A percentile compares a stretch with the other conserved stretches of the same genome.
These are phyloP conservation scores for Paramecium primaurelia DNA, from an alignment of 73 alveolate genomes.

Conservation along the genomic window DNA sequence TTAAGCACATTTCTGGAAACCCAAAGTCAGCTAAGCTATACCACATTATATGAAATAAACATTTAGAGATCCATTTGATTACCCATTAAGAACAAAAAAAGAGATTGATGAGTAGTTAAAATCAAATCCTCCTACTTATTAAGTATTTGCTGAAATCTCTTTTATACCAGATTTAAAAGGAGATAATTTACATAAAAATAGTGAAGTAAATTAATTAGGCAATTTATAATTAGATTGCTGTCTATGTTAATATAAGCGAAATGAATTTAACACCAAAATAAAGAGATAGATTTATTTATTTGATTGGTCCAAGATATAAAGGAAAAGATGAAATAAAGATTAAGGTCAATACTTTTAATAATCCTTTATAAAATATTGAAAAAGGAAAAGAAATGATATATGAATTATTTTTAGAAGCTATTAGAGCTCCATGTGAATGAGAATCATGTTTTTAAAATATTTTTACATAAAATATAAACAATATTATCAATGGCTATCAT, in stretches of 20 bases:
- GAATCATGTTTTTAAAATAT: background rate
- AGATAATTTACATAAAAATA: background rate
- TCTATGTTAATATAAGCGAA: slow-evolving; percentile 44
- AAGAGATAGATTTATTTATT: slow-evolving; percentile 56
- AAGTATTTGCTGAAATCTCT: slow-evolving; percentile 3
- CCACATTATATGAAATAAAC: slow-evolving; percentile 53
- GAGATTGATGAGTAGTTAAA: slow-evolving; percentile 43
- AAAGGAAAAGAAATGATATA: slow-evolving; percentile 58
- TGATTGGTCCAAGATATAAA: slow-evolving; percentile 66
- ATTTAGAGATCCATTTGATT: slow-evolving; percentile 66
- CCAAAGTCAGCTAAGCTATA: slow-evolving; percentile 34
- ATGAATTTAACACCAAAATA: slow-evolving; percentile 39
- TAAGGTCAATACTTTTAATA: slow-evolving; percentile 21
- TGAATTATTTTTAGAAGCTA: slow-evolving; percentile 49
- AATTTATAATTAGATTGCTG: background rate
- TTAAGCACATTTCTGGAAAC: slow-evolving; percentile 37
- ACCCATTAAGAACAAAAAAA: slow-evolving; percentile 54
- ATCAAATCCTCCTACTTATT: background rate
- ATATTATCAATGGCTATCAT: background rate
- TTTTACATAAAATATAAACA: background rate
- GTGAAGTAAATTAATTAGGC: background rate
- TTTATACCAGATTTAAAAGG: slow-evolving; percentile 12
- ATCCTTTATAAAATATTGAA: slow-evolving; percentile 6
- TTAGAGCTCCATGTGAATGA: slow-evolving; percentile 63
- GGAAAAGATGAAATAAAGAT: slow-evolving; percentile 11